Evolutionary conservation across 306 rosid species (phyloP), one percentile per base, ranked within the genome.

Genomic region (Castanopsis chinensis): DNA sequence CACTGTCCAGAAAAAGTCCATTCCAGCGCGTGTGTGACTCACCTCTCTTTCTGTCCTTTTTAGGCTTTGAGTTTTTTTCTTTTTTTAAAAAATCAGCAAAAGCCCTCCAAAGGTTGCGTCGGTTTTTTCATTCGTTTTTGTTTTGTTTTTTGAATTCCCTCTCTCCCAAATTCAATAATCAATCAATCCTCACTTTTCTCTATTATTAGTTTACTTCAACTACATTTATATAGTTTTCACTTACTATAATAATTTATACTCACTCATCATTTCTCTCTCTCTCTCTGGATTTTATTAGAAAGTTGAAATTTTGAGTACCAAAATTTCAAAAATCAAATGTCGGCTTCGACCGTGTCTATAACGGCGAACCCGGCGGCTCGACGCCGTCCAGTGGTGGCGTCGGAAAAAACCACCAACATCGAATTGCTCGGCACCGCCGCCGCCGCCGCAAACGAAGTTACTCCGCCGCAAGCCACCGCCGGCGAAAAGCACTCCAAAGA

Each of bases 261-360:
- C 75, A 41, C n/a, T 1, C 77, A 20, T 71, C 64, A 9, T 73
- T 28, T 72, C 23, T 59, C 56, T 58, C 64, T 37, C 35, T 73
- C 35, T 20, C 12, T 18, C 5, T 55, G 14, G 33, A 12, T 68
- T 73, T 67, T 25, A 70, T 23, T 23, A 17, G 4, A 49, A 12
- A 25, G 12, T 60, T 27, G 20, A 68, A n/a, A 68, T 6, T 68
- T 68, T 68, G 65, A 58, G 65, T 41, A 41, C 45, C 45, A 41
- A 41, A 58, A 58, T 8, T 12, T 17, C 21, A 14, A n/a, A 64
- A 76, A 54, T 64, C 85, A 74, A 84, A 96, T 96, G 99, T 93
- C 99, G 80, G 97, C 99, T 81, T 93, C 99, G 82, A 91, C 97
- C 56, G 92, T 91, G 15, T 93, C 99, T 9, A 90, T 93, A 58